These are phyloP conservation scores for Tricholoma bakamatsutake DNA, from an alignment of 768 basidiomycete genomes.

Conservation along the genomic window DNA sequence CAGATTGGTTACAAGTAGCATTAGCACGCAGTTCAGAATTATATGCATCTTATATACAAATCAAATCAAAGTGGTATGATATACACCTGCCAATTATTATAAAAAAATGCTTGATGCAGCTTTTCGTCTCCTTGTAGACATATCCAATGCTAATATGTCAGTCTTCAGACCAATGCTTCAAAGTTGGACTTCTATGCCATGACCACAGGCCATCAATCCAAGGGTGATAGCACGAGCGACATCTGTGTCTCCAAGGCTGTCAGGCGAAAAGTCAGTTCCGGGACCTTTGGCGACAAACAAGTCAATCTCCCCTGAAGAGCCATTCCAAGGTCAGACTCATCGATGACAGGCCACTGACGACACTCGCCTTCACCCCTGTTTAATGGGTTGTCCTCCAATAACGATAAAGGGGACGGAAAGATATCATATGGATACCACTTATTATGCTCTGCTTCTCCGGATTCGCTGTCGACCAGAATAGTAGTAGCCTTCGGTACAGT, in stretches of 20 bases:
- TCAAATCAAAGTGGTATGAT: neutral
- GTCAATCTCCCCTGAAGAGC: constrained; percentile 14
- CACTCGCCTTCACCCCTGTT: constrained; percentile 15
- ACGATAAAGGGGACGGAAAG: constrained; percentile 8
- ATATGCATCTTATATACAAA: neutral
- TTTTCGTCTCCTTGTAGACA: neutral
- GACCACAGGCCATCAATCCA: constrained; percentile 17
- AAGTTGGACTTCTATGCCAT: constrained; percentile 11
- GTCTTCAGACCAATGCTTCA: neutral
- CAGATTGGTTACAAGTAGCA: too few relatives aligned
- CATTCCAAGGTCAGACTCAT: constrained; percentile 14
- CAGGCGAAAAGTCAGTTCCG: constrained; percentile 11
- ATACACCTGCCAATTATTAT: neutral
- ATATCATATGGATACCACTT: neutral
- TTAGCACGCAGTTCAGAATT: neutral
- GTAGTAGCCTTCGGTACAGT: neutral
- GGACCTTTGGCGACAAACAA: constrained; percentile 10
- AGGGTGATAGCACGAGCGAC: constrained; percentile 20
- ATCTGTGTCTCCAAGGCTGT: constrained; percentile 19
- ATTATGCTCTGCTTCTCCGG: neutral
- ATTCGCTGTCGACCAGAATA: neutral
- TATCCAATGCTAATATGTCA: neutral
- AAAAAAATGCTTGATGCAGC: neutral
- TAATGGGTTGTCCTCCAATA: constrained; percentile 2
- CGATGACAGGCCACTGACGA: constrained; percentile 5